These are phyloP conservation scores for Domatiomyces catenatus DNA, from an alignment of 2,329 filamentous ascomycete species.

Conservation along the genomic window DNA sequence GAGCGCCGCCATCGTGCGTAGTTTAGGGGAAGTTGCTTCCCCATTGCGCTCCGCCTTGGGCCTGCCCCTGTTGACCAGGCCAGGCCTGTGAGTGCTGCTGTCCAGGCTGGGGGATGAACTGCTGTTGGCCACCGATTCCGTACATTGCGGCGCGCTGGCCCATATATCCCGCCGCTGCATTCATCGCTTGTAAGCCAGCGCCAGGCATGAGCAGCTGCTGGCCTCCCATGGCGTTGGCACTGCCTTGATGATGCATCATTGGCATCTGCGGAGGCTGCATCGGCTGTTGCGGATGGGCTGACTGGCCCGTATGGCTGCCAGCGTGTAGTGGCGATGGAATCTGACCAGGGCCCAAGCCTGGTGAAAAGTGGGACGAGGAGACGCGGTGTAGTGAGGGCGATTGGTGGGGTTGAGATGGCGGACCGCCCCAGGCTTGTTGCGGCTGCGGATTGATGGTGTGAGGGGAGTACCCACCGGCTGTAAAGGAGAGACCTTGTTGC, in stretches of 20 bases:
- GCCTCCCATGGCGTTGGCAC: conserved; percentile 8
- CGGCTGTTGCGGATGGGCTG: conserved; percentile 14
- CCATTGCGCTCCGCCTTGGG: conserved; percentile 10
- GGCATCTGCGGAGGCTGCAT: conserved; percentile 18
- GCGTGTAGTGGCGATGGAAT: conserved; percentile 16
- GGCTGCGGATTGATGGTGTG: conserved; percentile 35
- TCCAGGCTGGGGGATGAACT: conserved; percentile 14
- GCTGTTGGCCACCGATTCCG: conserved; percentile 10
- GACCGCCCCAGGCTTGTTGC: conserved; percentile 54
- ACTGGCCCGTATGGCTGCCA: conserved; percentile 10
- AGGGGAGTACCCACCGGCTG: conserved; percentile 37
- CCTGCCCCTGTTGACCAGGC: conserved; percentile 10
- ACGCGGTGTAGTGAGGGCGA: conserved; percentile 33
- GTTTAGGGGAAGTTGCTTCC: background rate
- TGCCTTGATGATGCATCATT: conserved; percentile 14
- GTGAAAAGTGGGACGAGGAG: conserved; percentile 18
- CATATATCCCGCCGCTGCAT: conserved; percentile 15
- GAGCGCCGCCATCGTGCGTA: too few species aligned
- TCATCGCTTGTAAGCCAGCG: conserved; percentile 16
- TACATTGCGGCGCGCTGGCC: conserved; percentile 11
- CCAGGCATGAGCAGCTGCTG: conserved; percentile 16
- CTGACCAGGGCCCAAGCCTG: conserved; percentile 13
- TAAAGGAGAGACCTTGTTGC: conserved; percentile 33
- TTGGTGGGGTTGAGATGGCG: conserved; percentile 47
- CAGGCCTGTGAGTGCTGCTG: conserved; percentile 14